Evolutionary conservation across 225 moss, liverwort and hornwort species (phyloP).

Genomic region (Lunularia cruciata): DNA sequence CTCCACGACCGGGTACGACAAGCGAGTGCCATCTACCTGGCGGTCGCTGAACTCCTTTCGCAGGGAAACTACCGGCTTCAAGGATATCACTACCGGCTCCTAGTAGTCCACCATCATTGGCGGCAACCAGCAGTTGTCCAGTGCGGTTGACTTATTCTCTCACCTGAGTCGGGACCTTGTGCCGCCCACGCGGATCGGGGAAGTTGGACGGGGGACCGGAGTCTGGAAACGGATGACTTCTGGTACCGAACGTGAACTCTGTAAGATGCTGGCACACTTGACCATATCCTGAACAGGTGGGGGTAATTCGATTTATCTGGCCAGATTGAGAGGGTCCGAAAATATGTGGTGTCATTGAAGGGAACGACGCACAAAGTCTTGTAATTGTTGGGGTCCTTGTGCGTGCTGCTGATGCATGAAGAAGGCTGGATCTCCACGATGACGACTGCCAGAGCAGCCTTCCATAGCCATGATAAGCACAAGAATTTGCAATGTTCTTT

Average conservation of each 20-base stretch:
- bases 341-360: neutral
- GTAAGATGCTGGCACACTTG: neutral
- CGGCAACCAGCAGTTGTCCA: too few species aligned
- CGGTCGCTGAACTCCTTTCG: neutral
- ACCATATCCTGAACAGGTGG: neutral
- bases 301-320: neutral
- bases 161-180: too few species aligned
- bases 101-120: too few species aligned
- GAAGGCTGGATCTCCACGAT: slow-evolving; percentile 4
- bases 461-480: too few species aligned
- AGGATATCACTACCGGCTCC: too few species aligned
- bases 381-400: neutral
- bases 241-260: too few species aligned
- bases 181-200: too few species aligned
- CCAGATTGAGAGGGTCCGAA: neutral
- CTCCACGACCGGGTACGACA: neutral
- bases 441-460: too few species aligned
- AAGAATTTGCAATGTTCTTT: too few species aligned
- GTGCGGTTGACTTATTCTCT: too few species aligned
- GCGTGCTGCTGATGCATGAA: slow-evolving; percentile 10
- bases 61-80: neutral
- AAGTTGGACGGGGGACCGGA: too few species aligned
- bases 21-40: neutral
- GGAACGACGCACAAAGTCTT: neutral
- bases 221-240: too few species aligned